Evolutionary conservation across 2,329 filamentous ascomycete species (phyloP), one percentile per base, ranked within the genome.

Genomic region (Aquanectria penicillioides): DNA sequence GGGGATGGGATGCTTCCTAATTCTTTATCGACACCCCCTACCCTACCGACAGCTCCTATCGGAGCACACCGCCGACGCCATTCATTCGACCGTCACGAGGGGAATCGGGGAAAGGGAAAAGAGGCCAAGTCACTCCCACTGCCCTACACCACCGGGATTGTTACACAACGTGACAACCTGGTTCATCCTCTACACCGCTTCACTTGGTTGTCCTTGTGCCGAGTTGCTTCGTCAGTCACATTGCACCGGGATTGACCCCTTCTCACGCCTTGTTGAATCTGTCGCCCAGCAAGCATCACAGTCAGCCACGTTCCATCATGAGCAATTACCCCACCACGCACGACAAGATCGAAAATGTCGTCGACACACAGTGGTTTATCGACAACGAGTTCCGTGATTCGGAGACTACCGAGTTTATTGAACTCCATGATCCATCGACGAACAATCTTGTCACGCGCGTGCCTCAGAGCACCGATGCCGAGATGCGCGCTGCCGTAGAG

Each of bases 391-490:
- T 92, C 73, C 76, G 86, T 33, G 74, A 82, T 23, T 92, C 89
- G 5, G 75, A 83, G 66, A 78, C 89, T 8, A 82, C 84, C 26
- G 78, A 88, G 77, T 91, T 87, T 82, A 91, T 92, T 71, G 88
- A 91, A 63, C 80, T 93, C 63, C 81, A 91, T 77, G 90, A 93
- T 72, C 90, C 90, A 10, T 89, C 90, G n/a, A 92, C 90, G 50
- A 92, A 92, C 80, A 89, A 91, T 74, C 81, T 92, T 59, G 86
- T 93, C 56, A 92, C 90, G 2, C 84, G 89, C 33, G 89, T 92
- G n/a, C 90, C 90, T 3, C 88, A 92, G 76, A 89, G 84, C 73
- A 92, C 90, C 6, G 83, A 89, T 69, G 86, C 78, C 53, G 90
- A 93, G 77, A 81, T 93, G 40, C 81, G 82, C 70, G 87, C 87